Percentiles rank a stretch among this genome's conserved stretches.
Conservation (phyloP, 2,329 filamentous ascomycete species). For the Colletotrichum sp. region DNA sequence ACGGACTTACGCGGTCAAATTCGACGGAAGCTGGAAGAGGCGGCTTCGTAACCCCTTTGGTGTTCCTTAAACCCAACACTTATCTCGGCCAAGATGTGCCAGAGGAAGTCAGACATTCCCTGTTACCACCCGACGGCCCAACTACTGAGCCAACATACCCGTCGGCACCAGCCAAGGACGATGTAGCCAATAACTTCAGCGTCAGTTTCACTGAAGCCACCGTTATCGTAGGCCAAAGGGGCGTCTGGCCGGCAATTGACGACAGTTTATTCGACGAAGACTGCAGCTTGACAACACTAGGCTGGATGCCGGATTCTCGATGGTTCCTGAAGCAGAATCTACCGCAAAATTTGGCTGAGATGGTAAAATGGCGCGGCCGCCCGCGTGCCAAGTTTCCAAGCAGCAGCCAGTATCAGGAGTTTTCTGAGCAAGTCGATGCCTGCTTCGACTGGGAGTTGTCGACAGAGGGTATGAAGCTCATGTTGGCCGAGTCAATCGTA, state of each 20-base stretch:
- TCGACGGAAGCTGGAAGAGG: background rate
- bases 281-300: conserved; percentile 45
- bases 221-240: conserved; percentile 27
- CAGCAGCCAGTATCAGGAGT: conserved; percentile 26
- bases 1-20: background rate
- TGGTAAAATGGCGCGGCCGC: conserved; percentile 30
- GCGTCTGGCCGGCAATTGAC: conserved; percentile 36
- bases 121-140: background rate
- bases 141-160: background rate
- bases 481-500: conserved; percentile 35
- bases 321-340: conserved; percentile 39
- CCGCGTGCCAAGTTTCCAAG: background rate
- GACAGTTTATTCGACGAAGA: conserved; percentile 40
- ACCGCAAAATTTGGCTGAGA: conserved; percentile 33
- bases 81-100: conserved; percentile 36
- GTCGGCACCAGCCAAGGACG: background rate
- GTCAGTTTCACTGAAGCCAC: conserved; percentile 19
- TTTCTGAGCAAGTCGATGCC: conserved; percentile 38
- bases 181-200: background rate
- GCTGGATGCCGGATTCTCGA: conserved; percentile 46
- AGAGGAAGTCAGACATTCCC: background rate
- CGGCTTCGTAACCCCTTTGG: background rate
- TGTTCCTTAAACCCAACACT: conserved; percentile 48
- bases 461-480: conserved; percentile 33
- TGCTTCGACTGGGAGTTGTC: conserved; percentile 54